Conservation (phyloP, 1,284 basidiomycete genomes). For the Cronartium quercuum region DNA sequence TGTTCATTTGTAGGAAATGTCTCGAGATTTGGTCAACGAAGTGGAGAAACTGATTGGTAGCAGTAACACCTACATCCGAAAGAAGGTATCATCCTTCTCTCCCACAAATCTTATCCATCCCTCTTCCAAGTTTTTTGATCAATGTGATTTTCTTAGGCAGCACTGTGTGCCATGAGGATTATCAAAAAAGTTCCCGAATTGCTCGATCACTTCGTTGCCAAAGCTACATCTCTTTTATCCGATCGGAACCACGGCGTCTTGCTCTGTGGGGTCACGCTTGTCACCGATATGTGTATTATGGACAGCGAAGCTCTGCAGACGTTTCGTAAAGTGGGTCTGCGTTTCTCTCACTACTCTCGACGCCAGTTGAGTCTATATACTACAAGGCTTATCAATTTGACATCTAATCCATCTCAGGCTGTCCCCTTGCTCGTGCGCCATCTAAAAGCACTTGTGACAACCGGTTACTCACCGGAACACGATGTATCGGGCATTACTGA, state of each 20-base stretch:
- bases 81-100: conserved; percentile 60
- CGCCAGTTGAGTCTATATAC: not conserved
- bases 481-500: conserved; percentile 99
- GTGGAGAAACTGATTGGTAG: conserved; percentile 95
- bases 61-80: conserved; percentile 97
- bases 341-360: conserved; percentile 11
- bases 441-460: conserved; percentile 89
- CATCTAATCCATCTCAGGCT: conserved; percentile 55
- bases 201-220: conserved; percentile 81
- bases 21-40: conserved; percentile 89
- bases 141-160: conserved; percentile 59
- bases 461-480: conserved; percentile 96
- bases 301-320: conserved; percentile 70
- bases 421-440: conserved; percentile 90
- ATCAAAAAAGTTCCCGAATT: conserved; percentile 96
- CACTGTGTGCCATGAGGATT: conserved; percentile 91
- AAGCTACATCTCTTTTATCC: conserved; percentile 82
- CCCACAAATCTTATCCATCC: not conserved
- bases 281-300: conserved; percentile 85
- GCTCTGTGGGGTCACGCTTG: conserved; percentile 84
- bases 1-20: conserved; percentile 66
- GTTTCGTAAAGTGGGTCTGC: conserved; percentile 68
- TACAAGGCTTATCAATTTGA: not conserved
- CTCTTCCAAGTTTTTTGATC: conserved; percentile 5
- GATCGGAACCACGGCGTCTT: conserved; percentile 97